phyloP scores from a whole-genome alignment of 225 moss, liverwort and hornwort genomes.

The Polytrichum formosum region DNA sequence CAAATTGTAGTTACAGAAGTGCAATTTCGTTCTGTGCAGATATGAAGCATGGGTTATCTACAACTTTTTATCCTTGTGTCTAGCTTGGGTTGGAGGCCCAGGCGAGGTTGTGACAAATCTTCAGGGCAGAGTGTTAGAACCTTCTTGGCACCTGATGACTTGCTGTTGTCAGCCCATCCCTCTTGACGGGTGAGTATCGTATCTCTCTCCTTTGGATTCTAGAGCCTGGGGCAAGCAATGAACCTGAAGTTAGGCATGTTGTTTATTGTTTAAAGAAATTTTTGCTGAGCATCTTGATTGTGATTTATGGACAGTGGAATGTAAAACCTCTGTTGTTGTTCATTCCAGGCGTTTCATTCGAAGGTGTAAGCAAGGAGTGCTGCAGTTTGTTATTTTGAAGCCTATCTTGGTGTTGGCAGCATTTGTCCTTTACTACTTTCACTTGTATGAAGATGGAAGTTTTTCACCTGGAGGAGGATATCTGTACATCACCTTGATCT shows the following conservation, averaged over 20 bases:
- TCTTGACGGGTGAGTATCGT: slow-evolving; percentile 79
- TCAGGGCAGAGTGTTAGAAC: slow-evolving; percentile 80
- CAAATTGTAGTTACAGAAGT: not conserved
- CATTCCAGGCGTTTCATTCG: slow-evolving; percentile 86
- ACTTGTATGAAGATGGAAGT: slow-evolving; percentile 72
- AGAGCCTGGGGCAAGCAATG: not conserved
- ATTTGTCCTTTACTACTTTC: slow-evolving; percentile 74
- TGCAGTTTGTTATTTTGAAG: slow-evolving; percentile 97
- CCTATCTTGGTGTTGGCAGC: slow-evolving; percentile 85
- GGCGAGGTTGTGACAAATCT: slow-evolving; percentile 92
- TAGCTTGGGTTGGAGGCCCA: slow-evolving; percentile 98
- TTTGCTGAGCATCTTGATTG: too few relatives aligned
- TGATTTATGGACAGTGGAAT: too few relatives aligned
- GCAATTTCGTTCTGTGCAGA: slow-evolving; percentile 41
- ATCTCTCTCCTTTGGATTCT: too few relatives aligned
- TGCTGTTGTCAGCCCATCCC: slow-evolving; percentile 89
- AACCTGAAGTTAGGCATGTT: too few relatives aligned
- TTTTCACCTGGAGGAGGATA: slow-evolving; percentile 74
- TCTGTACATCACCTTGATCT: slow-evolving; percentile 86
- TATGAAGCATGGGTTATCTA: slow-evolving; percentile 99
- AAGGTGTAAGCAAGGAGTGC: slow-evolving; percentile 92
- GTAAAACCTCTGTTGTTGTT: not conserved
- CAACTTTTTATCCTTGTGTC: slow-evolving; percentile 94
- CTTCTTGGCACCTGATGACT: slow-evolving; percentile 99
- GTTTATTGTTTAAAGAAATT: too few relatives aligned